These are phyloP conservation scores for Teunomyces atbi DNA, from an alignment of 805 yeast genomes.

Conservation along the genomic window DNA sequence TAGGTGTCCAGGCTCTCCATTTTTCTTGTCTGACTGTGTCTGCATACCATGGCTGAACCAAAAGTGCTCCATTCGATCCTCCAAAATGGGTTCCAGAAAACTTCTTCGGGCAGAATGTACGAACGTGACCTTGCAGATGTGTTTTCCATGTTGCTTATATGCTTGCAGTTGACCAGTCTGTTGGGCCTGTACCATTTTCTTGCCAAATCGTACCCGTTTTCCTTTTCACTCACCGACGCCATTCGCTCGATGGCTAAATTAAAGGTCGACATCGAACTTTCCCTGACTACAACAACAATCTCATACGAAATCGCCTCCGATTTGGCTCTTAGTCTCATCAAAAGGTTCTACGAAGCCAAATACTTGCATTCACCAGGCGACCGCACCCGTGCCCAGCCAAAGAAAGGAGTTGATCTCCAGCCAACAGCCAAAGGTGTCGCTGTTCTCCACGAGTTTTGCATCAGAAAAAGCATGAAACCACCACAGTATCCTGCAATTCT, in stretches of 20 bases:
- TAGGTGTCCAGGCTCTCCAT: background rate
- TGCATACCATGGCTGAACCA: background rate
- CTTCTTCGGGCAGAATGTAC: slow-evolving; percentile 53
- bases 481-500: slow-evolving; percentile 46
- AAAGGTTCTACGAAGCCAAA: slow-evolving; percentile 56
- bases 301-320: slow-evolving; percentile 53
- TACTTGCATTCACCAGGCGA: slow-evolving; percentile 74
- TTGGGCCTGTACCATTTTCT: background rate
- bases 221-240: slow-evolving; percentile 56
- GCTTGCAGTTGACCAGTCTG: slow-evolving; percentile 27
- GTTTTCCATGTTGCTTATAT: slow-evolving; percentile 48
- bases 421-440: slow-evolving; percentile 93
- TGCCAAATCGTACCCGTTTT: slow-evolving; percentile 42
- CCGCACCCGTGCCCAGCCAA: slow-evolving; percentile 55
- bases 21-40: background rate
- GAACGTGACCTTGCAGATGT: slow-evolving; percentile 60
- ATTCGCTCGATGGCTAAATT: slow-evolving; percentile 50
- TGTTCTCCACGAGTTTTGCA: slow-evolving; percentile 58
- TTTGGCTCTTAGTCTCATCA: slow-evolving; percentile 39
- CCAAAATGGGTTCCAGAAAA: slow-evolving; percentile 45
- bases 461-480: slow-evolving; percentile 50
- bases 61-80: slow-evolving; percentile 36
- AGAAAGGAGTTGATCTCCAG: slow-evolving; percentile 51
- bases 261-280: slow-evolving; percentile 45
- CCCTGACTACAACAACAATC: slow-evolving; percentile 51